Percentiles rank a stretch among this genome's conserved stretches.
Conservation (phyloP, 2,329 filamentous ascomycete genomes). For the Fusarium nanum region DNA sequence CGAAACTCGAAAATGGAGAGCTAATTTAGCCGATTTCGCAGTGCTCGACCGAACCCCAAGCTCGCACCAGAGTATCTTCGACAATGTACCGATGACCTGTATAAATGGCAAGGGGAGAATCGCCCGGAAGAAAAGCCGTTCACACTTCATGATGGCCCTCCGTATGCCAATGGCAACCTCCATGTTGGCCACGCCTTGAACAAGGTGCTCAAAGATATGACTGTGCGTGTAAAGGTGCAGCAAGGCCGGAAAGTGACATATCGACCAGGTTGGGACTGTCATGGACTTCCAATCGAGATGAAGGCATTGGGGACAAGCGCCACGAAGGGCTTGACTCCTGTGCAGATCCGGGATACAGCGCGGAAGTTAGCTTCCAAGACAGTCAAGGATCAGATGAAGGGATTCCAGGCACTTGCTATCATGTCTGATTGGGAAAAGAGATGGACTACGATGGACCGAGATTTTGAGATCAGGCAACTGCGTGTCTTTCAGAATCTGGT, state of each 20-base stretch:
- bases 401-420: conserved; percentile 78
- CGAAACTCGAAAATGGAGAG: not conserved
- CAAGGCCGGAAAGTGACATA: conserved; percentile 79
- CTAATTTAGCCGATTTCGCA: conserved; percentile 48
- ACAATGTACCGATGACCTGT: conserved; percentile 87
- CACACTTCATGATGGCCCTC: conserved; percentile 92
- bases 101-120: conserved; percentile 81
- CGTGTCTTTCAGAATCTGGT: conserved; percentile 81
- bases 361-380: conserved; percentile 74
- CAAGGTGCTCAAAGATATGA: conserved; percentile 96
- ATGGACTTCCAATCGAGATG: conserved; percentile 95
- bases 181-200: conserved; percentile 96
- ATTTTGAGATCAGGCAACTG: conserved; percentile 80
- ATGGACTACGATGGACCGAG: conserved; percentile 83
- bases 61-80: conserved; percentile 71
- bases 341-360: conserved; percentile 73
- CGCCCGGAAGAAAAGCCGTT: conserved; percentile 72
- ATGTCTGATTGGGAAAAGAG: conserved; percentile 84
- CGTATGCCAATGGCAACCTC: conserved; percentile 92
- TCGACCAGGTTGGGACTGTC: conserved; percentile 96
- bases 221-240: conserved; percentile 82
- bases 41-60: conserved; percentile 63
- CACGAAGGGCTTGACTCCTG: conserved; percentile 59
- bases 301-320: conserved; percentile 79
- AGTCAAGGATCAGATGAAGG: conserved; percentile 77